Evolutionary conservation across 1,284 basidiomycete species (phyloP), one percentile per base, ranked within the genome.

Genomic region (Ganoderma boninense): DNA sequence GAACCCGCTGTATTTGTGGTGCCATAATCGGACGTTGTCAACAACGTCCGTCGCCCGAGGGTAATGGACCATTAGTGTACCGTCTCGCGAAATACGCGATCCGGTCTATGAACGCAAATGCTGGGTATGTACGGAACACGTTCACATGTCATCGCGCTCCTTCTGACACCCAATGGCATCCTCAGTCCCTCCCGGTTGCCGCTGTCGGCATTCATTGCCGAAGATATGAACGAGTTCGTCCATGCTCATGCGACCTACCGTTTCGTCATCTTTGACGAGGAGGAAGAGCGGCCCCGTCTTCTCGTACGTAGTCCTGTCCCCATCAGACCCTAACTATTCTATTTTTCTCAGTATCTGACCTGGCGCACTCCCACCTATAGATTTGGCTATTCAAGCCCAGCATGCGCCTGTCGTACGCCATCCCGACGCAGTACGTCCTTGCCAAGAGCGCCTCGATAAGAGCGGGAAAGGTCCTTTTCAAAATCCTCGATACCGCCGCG

Each of bases 311-410:
- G 3, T 52, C 42, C 35, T 20, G 40, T 35, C 35, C 43, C 35
- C 10, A 60, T 35, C 35, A 38, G 54, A 38, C 16, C 18, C 23
- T 5, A 2, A 32, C 13, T 32, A 4, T 54, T 20, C 54, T n/a
- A 8, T 23, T 38, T 38, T 38, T 26, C 46, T 60, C 46, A 54
- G 40, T 32, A 14, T 49, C 64, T 64, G 29, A 72, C 42, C 2
- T 38, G 1, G 64, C 29, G 13, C 49, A 52, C 26, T 40, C 42
- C 60, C 40, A 44, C 26, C 20, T 32, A 43, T 68, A 94, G 93
- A 84, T 96, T 14, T 97, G 96, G 96, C 80, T 97, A 26, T 97
- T 97, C 87, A 97, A 96, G 79, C 95, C 95, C 0, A 90, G 86
- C 70, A 90, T 97, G 74, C 88, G 89, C 14, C 81, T 97, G 38